Evolutionary conservation across 2,329 filamentous ascomycete species (phyloP).

Genomic region (Sporothrix variecibatus): DNA sequence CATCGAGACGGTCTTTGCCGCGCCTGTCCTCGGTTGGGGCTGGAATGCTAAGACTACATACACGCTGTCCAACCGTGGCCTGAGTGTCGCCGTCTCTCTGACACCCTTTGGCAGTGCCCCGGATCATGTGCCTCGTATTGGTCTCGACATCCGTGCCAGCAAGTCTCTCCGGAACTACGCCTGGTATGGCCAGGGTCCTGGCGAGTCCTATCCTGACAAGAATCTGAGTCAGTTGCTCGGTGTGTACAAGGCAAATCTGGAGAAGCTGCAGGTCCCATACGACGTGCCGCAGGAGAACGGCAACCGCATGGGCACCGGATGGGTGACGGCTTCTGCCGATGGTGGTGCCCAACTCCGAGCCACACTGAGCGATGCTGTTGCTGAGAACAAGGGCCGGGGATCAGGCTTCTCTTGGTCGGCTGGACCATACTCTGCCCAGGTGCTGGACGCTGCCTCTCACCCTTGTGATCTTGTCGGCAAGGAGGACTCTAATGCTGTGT

Average conservation of each 20-base stretch:
- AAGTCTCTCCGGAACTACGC: slow-evolving; percentile 48
- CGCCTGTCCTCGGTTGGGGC: slow-evolving; percentile 64
- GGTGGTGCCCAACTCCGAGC: not conserved
- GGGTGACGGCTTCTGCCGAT: slow-evolving; percentile 42
- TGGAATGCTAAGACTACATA: slow-evolving; percentile 42
- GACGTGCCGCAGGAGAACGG: slow-evolving; percentile 70
- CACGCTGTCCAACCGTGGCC: slow-evolving; percentile 46
- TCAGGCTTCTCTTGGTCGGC: slow-evolving; percentile 56
- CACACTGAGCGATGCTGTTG: not conserved
- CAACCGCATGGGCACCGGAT: slow-evolving; percentile 63
- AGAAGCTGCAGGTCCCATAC: slow-evolving; percentile 58
- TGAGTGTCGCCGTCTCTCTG: slow-evolving; percentile 50
- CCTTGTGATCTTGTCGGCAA: slow-evolving; percentile 61
- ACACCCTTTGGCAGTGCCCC: slow-evolving; percentile 53
- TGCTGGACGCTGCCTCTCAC: slow-evolving; percentile 61
- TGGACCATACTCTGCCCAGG: slow-evolving; percentile 53
- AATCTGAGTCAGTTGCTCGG: slow-evolving; percentile 55
- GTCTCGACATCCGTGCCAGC: slow-evolving; percentile 57
- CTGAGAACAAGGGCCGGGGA: not conserved
- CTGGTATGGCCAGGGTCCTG: slow-evolving; percentile 66
- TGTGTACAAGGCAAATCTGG: slow-evolving; percentile 47
- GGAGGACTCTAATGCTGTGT: slow-evolving; percentile 43
- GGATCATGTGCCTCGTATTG: slow-evolving; percentile 60
- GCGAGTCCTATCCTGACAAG: slow-evolving; percentile 66
- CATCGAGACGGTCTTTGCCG: slow-evolving; percentile 54